Conservation (phyloP, 116 monocot genomes). For the Dioscorea cayenensis region DNA sequence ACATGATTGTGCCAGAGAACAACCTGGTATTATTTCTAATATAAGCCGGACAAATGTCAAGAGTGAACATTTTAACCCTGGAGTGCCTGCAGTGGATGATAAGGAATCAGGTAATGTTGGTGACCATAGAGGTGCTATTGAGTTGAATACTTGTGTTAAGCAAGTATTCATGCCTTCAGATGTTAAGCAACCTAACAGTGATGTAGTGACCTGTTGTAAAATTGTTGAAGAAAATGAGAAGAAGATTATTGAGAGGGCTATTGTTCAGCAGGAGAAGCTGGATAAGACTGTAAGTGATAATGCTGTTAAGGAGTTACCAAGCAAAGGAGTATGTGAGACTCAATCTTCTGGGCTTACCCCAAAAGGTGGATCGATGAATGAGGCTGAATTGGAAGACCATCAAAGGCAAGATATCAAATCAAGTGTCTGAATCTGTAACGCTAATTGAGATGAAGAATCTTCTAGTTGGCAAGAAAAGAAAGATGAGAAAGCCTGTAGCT, state of each 20-base stretch:
- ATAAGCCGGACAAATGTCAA: neutral
- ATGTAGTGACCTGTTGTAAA: too few species aligned
- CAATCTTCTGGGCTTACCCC: neutral
- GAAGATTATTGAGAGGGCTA: neutral
- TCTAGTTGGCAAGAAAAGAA: neutral
- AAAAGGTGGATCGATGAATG: neutral
- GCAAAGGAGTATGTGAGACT: neutral
- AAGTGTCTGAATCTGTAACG: neutral
- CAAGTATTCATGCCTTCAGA: too few species aligned
- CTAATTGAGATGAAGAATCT: neutral
- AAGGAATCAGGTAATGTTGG: neutral
- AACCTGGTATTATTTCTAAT: too few species aligned
- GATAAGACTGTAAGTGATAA: neutral
- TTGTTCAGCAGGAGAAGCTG: neutral
- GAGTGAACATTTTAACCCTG: neutral
- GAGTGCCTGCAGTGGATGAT: neutral
- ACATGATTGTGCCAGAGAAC: neutral
- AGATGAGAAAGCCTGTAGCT: neutral
- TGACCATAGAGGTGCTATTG: neutral
- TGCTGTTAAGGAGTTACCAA: neutral
- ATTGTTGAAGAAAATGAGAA: too few species aligned
- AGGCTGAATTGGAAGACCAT: neutral
- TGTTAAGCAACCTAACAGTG: too few species aligned
- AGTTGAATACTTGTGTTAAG: neutral
- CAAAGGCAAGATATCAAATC: neutral